Percentiles rank a stretch among this genome's conserved stretches.
Conservation (phyloP, 1,139 yeast genomes). For the Zygoascus meyerae region DNA sequence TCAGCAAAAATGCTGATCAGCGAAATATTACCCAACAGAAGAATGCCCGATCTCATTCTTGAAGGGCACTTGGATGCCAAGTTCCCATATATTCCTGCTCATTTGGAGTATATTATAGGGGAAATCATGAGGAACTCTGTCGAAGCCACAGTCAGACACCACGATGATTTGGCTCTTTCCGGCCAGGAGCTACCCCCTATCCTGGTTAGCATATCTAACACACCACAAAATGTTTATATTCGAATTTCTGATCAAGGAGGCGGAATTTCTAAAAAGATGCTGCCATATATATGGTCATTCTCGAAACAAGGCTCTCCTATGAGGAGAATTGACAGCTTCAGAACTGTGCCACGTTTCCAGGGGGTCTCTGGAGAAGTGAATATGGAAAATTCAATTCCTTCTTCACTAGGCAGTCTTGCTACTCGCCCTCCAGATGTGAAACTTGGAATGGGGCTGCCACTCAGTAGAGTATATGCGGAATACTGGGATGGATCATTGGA, state of each 20-base stretch:
- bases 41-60: constrained; percentile 66
- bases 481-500: constrained; percentile 91
- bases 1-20: constrained; percentile 40
- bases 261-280: constrained; percentile 57
- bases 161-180: constrained; percentile 29
- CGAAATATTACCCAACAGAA: constrained; percentile 44
- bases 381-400: not conserved
- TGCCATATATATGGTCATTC: constrained; percentile 76
- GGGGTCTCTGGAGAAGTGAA: constrained; percentile 20
- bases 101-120: constrained; percentile 77
- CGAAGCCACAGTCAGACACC: constrained; percentile 60
- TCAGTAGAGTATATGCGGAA: constrained; percentile 88
- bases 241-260: constrained; percentile 89
- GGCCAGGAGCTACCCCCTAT: constrained; percentile 57
- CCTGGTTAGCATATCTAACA: constrained; percentile 60
- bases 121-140: constrained; percentile 80
- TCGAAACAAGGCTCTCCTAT: constrained; percentile 32
- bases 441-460: constrained; percentile 83
- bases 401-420: constrained; percentile 48
- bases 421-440: constrained; percentile 68
- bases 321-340: constrained; percentile 29
- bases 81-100: constrained; percentile 81
- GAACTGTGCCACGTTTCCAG: constrained; percentile 38
- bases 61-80: constrained; percentile 52
- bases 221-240: constrained; percentile 61